Base-by-base conservation (phyloP, 163 green algal species). In the Prototheca cutis region DNA sequence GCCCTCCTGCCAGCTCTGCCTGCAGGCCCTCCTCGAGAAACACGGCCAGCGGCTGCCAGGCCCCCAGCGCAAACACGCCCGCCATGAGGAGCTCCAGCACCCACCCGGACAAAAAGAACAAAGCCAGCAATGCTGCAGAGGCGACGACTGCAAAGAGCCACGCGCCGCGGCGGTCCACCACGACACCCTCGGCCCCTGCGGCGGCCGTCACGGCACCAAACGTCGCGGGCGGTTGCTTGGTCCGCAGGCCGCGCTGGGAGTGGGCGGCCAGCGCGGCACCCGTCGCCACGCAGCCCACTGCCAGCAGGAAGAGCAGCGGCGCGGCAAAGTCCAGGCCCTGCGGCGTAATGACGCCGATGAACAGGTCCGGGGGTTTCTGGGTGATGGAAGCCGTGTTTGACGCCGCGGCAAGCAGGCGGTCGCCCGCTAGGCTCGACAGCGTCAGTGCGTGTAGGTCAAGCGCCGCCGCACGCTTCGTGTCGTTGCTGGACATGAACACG, bases 61-160 rank as follows among this genome's bases (percentile, higher is more conserved):
- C 40, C 17, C 40, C 59, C 31, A 80, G 30, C 3, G 68, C 59
- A 55, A 76, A 77, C 8, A 68, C 31, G 1, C 32, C 34, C n/a
- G 40, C 27, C 25, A 71, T 23, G 10, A 57, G 13, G 6, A 82
- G 74, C 29, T 82, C 82, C 47, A 90, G 76, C 23, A 65, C 71
- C 30, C 72, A 58, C 58, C 57, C 78, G 27, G 88, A 51, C 40
- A 94, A 75, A 54, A 88, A 91, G 68, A 81, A 93, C 30, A 93
- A 62, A 27, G 81, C 40, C n/a, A 94, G 64, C 48, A 94, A 70
- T 63, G 85, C 74, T 3, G 27, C 59, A 0, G 72, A 85, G 8
- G 85, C 79, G 7, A 87, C 21, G 4, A 72, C 30, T 28, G 93
- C 72, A 63, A 94, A 93, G 1, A 23, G 63, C 4, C 85, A 66